A percentile compares a stretch with the other conserved stretches of the same genome.
phyloP scores from a whole-genome alignment of 306 rosid species.

The Styphnolobium japonicum region DNA sequence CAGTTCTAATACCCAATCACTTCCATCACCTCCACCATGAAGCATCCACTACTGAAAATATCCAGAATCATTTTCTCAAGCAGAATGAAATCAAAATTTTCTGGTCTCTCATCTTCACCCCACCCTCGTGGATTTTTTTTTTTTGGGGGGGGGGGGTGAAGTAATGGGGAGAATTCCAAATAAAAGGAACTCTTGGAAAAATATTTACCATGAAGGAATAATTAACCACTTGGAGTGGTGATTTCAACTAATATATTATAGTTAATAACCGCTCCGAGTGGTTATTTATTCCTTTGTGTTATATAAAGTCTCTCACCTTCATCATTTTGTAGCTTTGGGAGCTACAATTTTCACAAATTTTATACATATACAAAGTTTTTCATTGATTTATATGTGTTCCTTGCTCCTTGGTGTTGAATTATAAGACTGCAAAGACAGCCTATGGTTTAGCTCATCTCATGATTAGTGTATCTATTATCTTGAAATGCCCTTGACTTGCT shows the following conservation, averaged over 20 bases:
- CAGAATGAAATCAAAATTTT: not conserved
- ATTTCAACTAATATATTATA: too few relatives aligned
- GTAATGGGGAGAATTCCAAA: not conserved
- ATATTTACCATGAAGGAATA: not conserved
- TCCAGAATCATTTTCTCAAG: not conserved
- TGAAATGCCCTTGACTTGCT: conserved; percentile 1
- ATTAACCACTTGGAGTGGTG: not conserved
- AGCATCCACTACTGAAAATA: not conserved
- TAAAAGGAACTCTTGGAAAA: not conserved
- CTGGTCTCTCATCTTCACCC: not conserved
- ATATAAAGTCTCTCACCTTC: not conserved
- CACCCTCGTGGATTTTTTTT: not conserved
- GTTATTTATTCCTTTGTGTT: too few relatives aligned
- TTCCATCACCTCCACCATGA: not conserved
- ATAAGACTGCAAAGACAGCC: not conserved
- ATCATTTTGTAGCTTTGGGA: not conserved
- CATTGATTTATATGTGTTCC: not conserved
- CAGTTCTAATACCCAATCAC: not conserved
- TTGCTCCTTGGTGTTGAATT: conserved; percentile 7
- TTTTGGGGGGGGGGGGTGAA: too few relatives aligned
- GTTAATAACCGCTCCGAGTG: too few relatives aligned
- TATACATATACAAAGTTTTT: not conserved
- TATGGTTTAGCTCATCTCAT: not conserved
- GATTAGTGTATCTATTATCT: conserved; percentile 14
- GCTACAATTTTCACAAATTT: not conserved